Base-by-base conservation (phyloP, 2,329 filamentous ascomycete genomes). In the Aspergillus amoenus region DNA sequence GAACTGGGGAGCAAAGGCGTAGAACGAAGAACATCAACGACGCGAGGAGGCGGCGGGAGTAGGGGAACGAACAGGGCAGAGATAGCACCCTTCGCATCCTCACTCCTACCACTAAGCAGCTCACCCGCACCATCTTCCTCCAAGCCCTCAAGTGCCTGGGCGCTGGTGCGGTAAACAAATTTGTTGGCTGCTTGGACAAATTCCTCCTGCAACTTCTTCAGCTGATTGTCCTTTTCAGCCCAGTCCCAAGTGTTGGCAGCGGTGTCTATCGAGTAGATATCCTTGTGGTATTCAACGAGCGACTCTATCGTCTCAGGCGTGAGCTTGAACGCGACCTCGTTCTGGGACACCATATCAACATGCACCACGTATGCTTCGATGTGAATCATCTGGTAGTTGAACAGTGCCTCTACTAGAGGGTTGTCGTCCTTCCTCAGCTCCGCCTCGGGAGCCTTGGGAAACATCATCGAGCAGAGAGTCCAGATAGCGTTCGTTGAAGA, bases 331-430 rank as follows among this genome's bases (percentile, higher is more conserved):
- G 93, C 94, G 70, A 99, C 92, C 80, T 97, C 94, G 74, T 96
- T 94, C 77, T 93, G 89, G 69, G 95, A 86, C 59, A 99, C 93
- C 92, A 97, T 96, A 80, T 99, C 94, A 76, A 99, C 92, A 76
- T 97, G 93, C 60, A 99, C 94, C 67, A 97, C 93, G 75, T 99
- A 99, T 52, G 94, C 94, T 79, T 97, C 93, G 67, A 97, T 81
- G 74, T 97, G 91, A 70, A 97, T 81, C 71, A 97, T 85, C 80
- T 95, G 89, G 77, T 93, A 94, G 83, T 95, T 95, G 84, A 90
- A 91, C 62, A 97, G 80, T 62, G 90, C 90, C 78, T 97, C 92
- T 65, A 93, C 82, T 64, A 96, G 81, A 45, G 90, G 89, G 72
- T 95, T 90, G 51, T 85, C 79, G 72, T 97, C 91, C 76, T 88